Evolutionary conservation across 2,329 filamentous ascomycete genomes (phyloP).

Genomic region (Orbilia oligospora): DNA sequence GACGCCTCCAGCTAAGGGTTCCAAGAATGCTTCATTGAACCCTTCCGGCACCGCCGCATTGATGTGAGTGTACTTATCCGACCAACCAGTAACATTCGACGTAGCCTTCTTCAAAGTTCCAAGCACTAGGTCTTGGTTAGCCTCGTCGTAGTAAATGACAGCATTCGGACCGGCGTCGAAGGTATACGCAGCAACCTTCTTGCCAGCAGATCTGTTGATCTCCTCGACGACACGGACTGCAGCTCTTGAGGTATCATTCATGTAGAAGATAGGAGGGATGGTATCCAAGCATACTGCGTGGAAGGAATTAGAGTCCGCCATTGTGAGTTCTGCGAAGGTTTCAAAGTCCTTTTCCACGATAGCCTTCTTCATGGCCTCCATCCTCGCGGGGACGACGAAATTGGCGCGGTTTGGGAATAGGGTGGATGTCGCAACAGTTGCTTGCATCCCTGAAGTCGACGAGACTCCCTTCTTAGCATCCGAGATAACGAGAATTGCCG

Average conservation of each 20-base stretch:
- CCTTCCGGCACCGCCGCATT: constrained; percentile 71
- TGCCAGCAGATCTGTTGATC: constrained; percentile 85
- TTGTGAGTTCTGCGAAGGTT: constrained; percentile 88
- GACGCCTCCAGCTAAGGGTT: constrained; percentile 81
- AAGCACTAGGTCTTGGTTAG: constrained; percentile 79
- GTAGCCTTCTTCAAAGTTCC: constrained; percentile 80
- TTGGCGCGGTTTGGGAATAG: constrained; percentile 84
- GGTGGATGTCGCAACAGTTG: constrained; percentile 90
- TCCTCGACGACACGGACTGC: constrained; percentile 90
- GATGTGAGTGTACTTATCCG: constrained; percentile 72
- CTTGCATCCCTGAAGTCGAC: constrained; percentile 95
- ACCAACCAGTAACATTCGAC: constrained; percentile 81
- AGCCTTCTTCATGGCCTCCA: constrained; percentile 87
- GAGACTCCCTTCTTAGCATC: constrained; percentile 96
- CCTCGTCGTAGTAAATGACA: constrained; percentile 92
- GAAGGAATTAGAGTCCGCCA: constrained; percentile 97
- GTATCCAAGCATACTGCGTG: constrained; percentile 96
- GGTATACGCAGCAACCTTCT: constrained; percentile 90
- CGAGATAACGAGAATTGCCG: constrained; percentile 89
- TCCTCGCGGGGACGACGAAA: constrained; percentile 83
- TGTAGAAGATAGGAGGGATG: constrained; percentile 97
- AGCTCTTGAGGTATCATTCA: constrained; percentile 92
- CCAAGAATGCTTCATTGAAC: constrained; percentile 77
- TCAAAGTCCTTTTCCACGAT: constrained; percentile 84
- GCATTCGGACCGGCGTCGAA: constrained; percentile 98